A percentile compares a stretch with the other conserved stretches of the same genome.
phyloP scores from a whole-genome alignment of 176 grass and related monocot genomes.

The Eremochloa ophiuroides region DNA sequence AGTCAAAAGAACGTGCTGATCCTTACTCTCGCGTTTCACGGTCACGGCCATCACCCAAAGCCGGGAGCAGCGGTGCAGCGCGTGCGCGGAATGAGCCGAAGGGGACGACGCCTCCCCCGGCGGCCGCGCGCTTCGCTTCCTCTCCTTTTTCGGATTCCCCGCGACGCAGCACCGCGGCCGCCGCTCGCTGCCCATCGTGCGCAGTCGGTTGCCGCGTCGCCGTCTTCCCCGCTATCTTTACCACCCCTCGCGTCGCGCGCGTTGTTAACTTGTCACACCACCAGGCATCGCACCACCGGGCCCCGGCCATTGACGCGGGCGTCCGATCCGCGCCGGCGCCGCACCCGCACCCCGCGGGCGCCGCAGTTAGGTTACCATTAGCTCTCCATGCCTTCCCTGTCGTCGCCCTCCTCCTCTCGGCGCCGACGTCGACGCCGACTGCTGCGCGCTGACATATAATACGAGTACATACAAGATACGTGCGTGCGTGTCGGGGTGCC shows the following conservation, averaged over 20 bases:
- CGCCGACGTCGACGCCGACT: slow-evolving; percentile 25
- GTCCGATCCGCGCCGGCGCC: background rate
- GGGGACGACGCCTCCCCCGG: background rate
- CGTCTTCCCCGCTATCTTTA: slow-evolving; percentile 8
- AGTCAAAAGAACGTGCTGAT: too few species aligned
- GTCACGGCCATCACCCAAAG: too few species aligned
- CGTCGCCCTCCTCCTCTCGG: background rate
- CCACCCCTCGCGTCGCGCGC: background rate
- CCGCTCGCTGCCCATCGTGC: background rate
- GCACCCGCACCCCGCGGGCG: too few species aligned
- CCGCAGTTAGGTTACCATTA: slow-evolving; percentile 34
- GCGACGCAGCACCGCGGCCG: background rate
- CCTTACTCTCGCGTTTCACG: too few species aligned
- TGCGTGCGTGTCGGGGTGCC: background rate
- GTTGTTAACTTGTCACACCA: slow-evolving; percentile 41
- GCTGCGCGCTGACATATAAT: background rate
- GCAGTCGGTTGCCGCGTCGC: slow-evolving; percentile 31
- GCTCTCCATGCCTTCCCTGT: slow-evolving; percentile 2
- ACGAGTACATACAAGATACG: background rate
- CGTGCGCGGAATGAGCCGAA: slow-evolving; percentile 10
- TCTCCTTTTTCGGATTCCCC: background rate
- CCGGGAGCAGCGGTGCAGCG: background rate
- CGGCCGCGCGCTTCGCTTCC: slow-evolving; percentile 14
- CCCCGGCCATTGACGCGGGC: background rate
- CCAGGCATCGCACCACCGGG: background rate